These are phyloP conservation scores for Hydnomerulius pinastri DNA, from an alignment of 768 basidiomycete genomes.

Conservation along the genomic window DNA sequence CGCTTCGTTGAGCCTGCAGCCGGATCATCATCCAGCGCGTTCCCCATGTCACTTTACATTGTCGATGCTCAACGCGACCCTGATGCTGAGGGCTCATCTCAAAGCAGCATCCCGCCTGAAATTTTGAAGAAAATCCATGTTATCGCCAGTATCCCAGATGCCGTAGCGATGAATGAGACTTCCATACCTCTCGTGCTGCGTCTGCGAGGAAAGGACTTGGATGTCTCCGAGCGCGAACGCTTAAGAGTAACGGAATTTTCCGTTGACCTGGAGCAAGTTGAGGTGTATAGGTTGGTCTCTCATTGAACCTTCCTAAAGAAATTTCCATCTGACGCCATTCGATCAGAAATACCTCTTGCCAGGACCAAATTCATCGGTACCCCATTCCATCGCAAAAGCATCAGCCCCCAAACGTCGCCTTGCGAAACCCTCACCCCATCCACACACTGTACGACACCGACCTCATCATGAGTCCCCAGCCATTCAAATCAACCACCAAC, in stretches of 20 bases:
- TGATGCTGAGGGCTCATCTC: constrained; percentile 9
- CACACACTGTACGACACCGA: constrained; percentile 48
- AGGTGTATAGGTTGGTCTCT: constrained; percentile 60
- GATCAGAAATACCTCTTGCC: constrained; percentile 43
- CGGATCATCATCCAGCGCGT: constrained; percentile 25
- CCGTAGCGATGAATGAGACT: constrained; percentile 47
- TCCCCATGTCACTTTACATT: constrained; percentile 42
- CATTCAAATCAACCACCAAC: constrained; percentile 25
- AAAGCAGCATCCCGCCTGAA: constrained; percentile 47
- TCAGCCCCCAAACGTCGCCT: constrained; percentile 67
- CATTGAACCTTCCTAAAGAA: not conserved
- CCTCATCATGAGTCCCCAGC: constrained; percentile 30
- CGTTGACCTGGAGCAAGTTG: constrained; percentile 61
- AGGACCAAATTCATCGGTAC: constrained; percentile 44
- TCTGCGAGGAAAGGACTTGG: constrained; percentile 56
- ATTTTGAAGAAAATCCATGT: constrained; percentile 66
- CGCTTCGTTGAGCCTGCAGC: constrained; percentile 53
- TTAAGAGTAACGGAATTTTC: constrained; percentile 59
- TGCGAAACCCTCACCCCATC: constrained; percentile 55
- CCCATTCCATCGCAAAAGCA: constrained; percentile 55
- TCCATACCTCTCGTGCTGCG: constrained; percentile 58
- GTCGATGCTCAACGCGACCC: constrained; percentile 40
- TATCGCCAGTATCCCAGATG: constrained; percentile 61
- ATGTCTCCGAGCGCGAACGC: constrained; percentile 49
- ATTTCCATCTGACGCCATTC: constrained; percentile 8